These are phyloP conservation scores for Lenzites betulinus DNA, from an alignment of 768 basidiomycete genomes.

Conservation along the genomic window DNA sequence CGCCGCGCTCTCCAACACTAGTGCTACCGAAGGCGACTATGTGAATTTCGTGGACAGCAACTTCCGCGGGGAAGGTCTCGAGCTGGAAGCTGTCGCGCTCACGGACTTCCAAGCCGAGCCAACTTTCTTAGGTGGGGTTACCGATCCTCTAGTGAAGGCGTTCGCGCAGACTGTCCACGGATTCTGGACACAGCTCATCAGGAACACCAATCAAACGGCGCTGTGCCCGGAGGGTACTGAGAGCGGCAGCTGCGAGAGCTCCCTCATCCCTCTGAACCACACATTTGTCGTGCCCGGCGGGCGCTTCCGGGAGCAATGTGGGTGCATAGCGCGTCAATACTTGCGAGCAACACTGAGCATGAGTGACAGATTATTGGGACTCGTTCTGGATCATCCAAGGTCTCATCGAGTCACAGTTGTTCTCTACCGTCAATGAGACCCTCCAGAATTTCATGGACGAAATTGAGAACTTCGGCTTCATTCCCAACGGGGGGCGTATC, in stretches of 20 bases:
- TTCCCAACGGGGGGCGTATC: constrained; percentile 92
- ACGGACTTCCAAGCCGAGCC: constrained; percentile 65
- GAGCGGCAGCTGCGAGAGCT: constrained; percentile 69
- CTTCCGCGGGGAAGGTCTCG: constrained; percentile 85
- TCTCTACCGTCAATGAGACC: constrained; percentile 69
- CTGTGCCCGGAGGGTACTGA: constrained; percentile 53
- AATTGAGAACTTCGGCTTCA: constrained; percentile 79
- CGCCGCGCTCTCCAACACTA: constrained; percentile 41
- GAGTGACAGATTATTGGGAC: constrained; percentile 53
- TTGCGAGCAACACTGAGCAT: not conserved
- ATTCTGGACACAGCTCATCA: constrained; percentile 81
- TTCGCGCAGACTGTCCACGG: constrained; percentile 81
- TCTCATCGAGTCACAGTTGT: constrained; percentile 78
- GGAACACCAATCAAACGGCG: constrained; percentile 69
- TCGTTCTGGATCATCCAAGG: constrained; percentile 91
- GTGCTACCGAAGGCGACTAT: constrained; percentile 62
- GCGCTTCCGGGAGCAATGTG: constrained; percentile 84
- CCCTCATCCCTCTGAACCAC: constrained; percentile 87
- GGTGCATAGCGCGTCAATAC: constrained; percentile 34
- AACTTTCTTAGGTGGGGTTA: constrained; percentile 67
- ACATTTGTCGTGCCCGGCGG: constrained; percentile 90
- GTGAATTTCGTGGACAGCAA: constrained; percentile 70
- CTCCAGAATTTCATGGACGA: constrained; percentile 97
- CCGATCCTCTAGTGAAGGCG: constrained; percentile 66
- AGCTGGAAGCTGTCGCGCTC: constrained; percentile 66